Evolutionary conservation across 202 grass and related monocot genomes (phyloP), one percentile per base, ranked within the genome.

Genomic region (Eragrostis tef): DNA sequence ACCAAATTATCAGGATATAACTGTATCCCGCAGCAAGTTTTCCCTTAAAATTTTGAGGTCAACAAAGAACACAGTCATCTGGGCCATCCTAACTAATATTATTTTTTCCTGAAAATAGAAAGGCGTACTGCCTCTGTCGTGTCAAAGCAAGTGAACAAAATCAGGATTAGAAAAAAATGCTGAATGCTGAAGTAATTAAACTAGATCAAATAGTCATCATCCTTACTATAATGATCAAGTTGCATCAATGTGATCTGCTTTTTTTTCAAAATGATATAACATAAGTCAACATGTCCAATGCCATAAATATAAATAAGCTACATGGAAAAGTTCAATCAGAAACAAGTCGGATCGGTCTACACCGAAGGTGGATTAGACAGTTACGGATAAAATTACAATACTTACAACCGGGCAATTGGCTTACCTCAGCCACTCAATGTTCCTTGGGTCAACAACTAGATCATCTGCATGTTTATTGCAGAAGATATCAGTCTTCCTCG

Each of bases 381-480:
- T 72, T 66, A 71, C 61, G 27, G 58, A 75, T 19, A 44, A 67
- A 60, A 6, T 57, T 60, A 72, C 3, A 62, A 81, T 86, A 87
- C 88, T 93, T 91, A 98, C 95, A 88, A 98, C 88, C 48, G 95
- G 95, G 69, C 95, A 95, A 80, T 94, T 98, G 82, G 83, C 64
- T 93, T 98, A 92, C 84, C 95, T 93, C 59, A 98, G 79, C 95
- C 88, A 98, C 83, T 98, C 95, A 52, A 98, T 47, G 79, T 95
- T 98, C 81, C 95, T 94, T 88, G 95, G 95, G 74, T 98, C 95
- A 81, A 98, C 90, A 88, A 98, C 75, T 76, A 98, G 84, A 91
- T 98, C 95, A 90, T 93, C 95, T 98, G 81, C 34, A 45, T 73
- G 64, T 62, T 29, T 14, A 81, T 86, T 67, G 47, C 51, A 63